These are phyloP conservation scores for Hypoxylon rubiginosum DNA, from an alignment of 2,329 filamentous ascomycete species.

Conservation along the genomic window DNA sequence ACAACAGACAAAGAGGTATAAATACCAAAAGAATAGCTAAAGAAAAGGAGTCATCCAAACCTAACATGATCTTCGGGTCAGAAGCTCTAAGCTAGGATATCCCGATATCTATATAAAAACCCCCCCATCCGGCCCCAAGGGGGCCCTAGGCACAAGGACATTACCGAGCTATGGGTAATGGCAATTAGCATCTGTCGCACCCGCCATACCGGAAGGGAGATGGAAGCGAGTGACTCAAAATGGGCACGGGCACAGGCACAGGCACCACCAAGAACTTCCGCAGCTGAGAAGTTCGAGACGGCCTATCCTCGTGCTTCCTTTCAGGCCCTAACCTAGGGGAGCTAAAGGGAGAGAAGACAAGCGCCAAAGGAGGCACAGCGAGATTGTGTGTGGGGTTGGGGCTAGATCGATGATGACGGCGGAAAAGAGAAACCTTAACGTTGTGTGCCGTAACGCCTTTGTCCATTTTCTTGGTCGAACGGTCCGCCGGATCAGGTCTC, in stretches of 20 bases:
- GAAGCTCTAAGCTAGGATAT: conserved; percentile 19
- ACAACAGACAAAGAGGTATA: conserved; percentile 3
- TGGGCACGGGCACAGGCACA: not conserved
- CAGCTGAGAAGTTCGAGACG: conserved; percentile 29
- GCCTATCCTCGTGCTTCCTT: conserved; percentile 28
- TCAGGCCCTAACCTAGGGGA: not conserved
- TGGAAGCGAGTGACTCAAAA: conserved; percentile 19
- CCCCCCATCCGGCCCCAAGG: conserved; percentile 16
- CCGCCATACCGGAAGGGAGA: conserved; percentile 34
- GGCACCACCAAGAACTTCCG: conserved; percentile 22
- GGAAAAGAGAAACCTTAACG: conserved; percentile 29
- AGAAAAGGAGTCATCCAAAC: conserved; percentile 20
- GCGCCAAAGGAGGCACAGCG: conserved; percentile 9
- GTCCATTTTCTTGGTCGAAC: conserved; percentile 19
- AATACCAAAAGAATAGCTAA: conserved; percentile 10
- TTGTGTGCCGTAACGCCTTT: conserved; percentile 1
- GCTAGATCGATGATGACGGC: conserved; percentile 41
- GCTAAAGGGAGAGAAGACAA: not conserved
- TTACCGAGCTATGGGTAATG: conserved; percentile 34
- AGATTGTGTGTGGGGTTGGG: conserved; percentile 37
- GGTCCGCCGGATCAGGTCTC: conserved; percentile 43
- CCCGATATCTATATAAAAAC: conserved; percentile 29
- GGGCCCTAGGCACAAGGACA: conserved; percentile 20
- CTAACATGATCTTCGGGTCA: conserved; percentile 12
- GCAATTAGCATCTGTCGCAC: conserved; percentile 11